Evolutionary conservation across 768 basidiomycete species (phyloP), one percentile per base, ranked within the genome.

Genomic region (Mrakia gelida): DNA sequence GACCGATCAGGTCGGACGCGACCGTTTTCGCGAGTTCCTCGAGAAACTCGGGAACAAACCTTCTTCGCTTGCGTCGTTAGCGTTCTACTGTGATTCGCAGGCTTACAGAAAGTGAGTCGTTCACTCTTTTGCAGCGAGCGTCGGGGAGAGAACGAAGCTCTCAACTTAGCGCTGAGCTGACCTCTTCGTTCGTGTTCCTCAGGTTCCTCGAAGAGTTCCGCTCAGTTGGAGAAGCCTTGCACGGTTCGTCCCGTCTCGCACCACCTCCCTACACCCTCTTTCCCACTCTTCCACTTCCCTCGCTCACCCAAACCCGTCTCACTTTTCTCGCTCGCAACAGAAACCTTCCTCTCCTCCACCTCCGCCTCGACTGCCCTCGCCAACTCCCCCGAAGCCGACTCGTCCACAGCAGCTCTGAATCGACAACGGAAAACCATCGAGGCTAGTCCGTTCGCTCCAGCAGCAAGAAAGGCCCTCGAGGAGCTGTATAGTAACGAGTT

Each of bases 381-480:
- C 30, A 30, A 30, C 10, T 70, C 67, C 2, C 32, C 34, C 15
- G 67, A 70, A 41, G 67, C 67, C 13, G 67, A 70, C 34, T 70
- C 67, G 38, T 70, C 67, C 3, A 41, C 67, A 4, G 67, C 67
- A 13, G 67, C 67, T 15, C 67, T 70, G 34, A 45, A 45, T 23
- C 32, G 67, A 21, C 67, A 70, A 21, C 16, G 38, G 41, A 41
- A 34, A 8, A 23, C 23, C 38, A 38, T 70, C 38, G 67, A 70
- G 41, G 21, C 67, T 23, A 70, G 67, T 70, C 67, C 67, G 23
- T 70, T 70, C 26, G 67, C 67, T 38, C 67, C 67, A 10, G 67
- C 67, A 11, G 67, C 67, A 11, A 21, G 26, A 41, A 70, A 43
- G 38, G 67, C 67, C 1, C 41, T 70, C 18, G 26, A 41, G 2